phyloP scores from a whole-genome alignment of 106 monocot genomes.

The Narthecium ossifragum region DNA sequence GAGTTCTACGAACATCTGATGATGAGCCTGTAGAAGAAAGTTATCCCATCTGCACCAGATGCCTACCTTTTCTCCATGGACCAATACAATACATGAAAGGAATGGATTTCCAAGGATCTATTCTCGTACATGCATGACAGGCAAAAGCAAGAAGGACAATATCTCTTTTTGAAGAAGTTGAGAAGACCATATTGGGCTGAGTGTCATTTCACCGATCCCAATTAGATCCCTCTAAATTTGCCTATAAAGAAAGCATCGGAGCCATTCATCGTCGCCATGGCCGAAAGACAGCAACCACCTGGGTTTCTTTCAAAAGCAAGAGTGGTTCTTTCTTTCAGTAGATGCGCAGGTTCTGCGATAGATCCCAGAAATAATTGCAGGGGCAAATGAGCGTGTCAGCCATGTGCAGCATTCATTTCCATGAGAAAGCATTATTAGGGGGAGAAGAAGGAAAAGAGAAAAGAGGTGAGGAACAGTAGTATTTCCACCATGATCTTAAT shows the following conservation, averaged over 20 bases:
- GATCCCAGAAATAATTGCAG: too few relatives aligned
- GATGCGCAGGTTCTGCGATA: too few relatives aligned
- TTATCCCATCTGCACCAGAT: too few relatives aligned
- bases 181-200: slow-evolving; percentile 26
- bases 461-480: slow-evolving; percentile 4
- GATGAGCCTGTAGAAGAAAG: too few relatives aligned
- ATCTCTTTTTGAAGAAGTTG: slow-evolving; percentile 35
- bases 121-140: slow-evolving; percentile 33
- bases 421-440: slow-evolving; percentile 6
- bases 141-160: slow-evolving; percentile 44
- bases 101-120: slow-evolving; percentile 20
- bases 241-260: slow-evolving; percentile 39
- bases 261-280: too few relatives aligned
- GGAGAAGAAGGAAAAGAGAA: slow-evolving; percentile 6
- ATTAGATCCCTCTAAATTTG: slow-evolving; percentile 31
- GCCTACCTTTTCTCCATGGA: slow-evolving; percentile 26
- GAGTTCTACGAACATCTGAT: too few relatives aligned
- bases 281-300: too few relatives aligned
- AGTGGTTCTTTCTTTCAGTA: too few relatives aligned
- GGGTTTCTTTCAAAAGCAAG: too few relatives aligned
- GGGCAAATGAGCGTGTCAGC: slow-evolving; percentile 17
- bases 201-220: slow-evolving; percentile 39
- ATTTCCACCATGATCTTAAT: background rate
- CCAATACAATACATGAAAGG: slow-evolving; percentile 3
- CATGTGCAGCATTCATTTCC: too few relatives aligned